A percentile compares a stretch with the other conserved stretches of the same genome.
phyloP scores from a whole-genome alignment of 257 asterid genomes.

The Ajuga chamaepitys region DNA sequence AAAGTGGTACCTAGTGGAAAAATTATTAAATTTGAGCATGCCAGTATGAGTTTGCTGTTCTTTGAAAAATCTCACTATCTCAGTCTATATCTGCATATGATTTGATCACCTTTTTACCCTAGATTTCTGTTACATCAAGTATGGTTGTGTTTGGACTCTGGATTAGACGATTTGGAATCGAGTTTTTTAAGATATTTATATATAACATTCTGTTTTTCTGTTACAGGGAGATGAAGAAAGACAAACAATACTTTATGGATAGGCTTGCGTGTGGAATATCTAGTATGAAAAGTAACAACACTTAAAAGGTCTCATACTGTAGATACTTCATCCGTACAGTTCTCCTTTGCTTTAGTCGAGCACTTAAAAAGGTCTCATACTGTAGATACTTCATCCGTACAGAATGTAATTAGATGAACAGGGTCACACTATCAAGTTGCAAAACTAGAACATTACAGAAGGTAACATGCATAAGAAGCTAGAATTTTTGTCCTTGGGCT shows the following conservation, averaged over 20 bases:
- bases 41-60: neutral
- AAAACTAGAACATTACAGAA: too few relatives aligned
- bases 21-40: neutral
- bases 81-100: neutral
- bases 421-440: too few relatives aligned
- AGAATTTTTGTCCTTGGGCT: too few relatives aligned
- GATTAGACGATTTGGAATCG: neutral
- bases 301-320: neutral
- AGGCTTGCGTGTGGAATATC: conserved; percentile 58
- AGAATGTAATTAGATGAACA: too few relatives aligned
- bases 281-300: conserved; percentile 38
- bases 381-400: too few relatives aligned
- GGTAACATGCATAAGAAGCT: too few relatives aligned
- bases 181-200: neutral
- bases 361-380: too few relatives aligned
- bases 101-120: neutral
- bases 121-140: neutral
- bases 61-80: neutral
- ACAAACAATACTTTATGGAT: conserved; percentile 49
- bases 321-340: too few relatives aligned
- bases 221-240: conserved; percentile 69
- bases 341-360: too few relatives aligned
- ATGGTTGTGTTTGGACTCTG: neutral
- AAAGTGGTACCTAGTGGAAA: neutral
- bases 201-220: neutral